Percentiles rank a stretch among this genome's conserved stretches.
Conservation (phyloP, 805 yeast genomes). For the Candida manassasensis region DNA sequence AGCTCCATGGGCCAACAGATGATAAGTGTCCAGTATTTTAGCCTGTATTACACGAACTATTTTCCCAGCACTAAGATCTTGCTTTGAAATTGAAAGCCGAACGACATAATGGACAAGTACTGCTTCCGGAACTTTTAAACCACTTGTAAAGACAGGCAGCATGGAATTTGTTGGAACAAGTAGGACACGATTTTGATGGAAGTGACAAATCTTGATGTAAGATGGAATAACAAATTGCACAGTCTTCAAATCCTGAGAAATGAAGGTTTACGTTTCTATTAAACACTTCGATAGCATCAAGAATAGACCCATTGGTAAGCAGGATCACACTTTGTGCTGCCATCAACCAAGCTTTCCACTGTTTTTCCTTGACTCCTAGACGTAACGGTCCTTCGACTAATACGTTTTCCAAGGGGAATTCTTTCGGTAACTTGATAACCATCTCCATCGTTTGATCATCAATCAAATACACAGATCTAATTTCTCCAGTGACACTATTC, state of each 20-base stretch:
- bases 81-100: constrained; percentile 48
- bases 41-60: neutral
- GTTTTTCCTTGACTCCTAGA: constrained; percentile 84
- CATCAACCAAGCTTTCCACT: constrained; percentile 93
- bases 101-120: constrained; percentile 94
- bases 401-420: constrained; percentile 75
- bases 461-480: constrained; percentile 66
- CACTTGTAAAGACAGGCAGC: constrained; percentile 94
- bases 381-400: constrained; percentile 72
- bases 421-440: constrained; percentile 64
- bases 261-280: constrained; percentile 74
- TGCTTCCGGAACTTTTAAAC: constrained; percentile 91
- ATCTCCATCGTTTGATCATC: constrained; percentile 88
- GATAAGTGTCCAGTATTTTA: neutral
- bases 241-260: constrained; percentile 91
- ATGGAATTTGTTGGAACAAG: constrained; percentile 92
- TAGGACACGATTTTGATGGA: constrained; percentile 83
- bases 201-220: constrained; percentile 85
- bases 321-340: constrained; percentile 83
- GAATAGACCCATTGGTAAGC: constrained; percentile 65
- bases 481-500: constrained; percentile 58
- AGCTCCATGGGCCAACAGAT: constrained; percentile 37
- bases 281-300: constrained; percentile 64
- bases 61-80: no score
- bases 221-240: constrained; percentile 94